Evolutionary conservation across 495 filamentous ascomycete species (phyloP), one percentile per base, ranked within the genome.

Genomic region (Opeltia flavorubescens): DNA sequence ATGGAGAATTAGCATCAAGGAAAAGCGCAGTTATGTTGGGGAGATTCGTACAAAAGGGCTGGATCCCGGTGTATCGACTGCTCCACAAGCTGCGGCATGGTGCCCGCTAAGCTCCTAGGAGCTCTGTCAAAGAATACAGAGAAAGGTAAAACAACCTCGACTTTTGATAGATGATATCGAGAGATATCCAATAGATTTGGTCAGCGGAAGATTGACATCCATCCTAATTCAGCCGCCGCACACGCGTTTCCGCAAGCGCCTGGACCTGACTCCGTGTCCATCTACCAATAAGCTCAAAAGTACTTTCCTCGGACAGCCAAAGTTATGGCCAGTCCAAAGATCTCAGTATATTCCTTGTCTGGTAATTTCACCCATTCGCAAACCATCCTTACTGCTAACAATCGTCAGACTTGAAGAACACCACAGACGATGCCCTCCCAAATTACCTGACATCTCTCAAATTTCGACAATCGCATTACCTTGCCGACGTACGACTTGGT

Each of bases 21-120:
- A 6, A 20, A 21, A 27, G 41, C 23, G 27, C 15, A 9, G 11
- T 24, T 39, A n/a, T 23, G 31, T 18, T 40, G 35, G 35, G 34
- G 44, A 43, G 56, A 24, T 17, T 44, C 75, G 61, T 66, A 95
- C 91, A 96, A 95, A 50, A 98, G 75, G 62, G 94, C 89, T 55
- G 91, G 93, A 88, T 98, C 91, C 75, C 91, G 69, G 70, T 91
- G 84, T 80, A 98, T 95, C 67, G 87, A 88, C 70, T 98, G 91
- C 52, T 83, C 77, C 50, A 83, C 73, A 70, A 88, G 83, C 50
- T 66, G 61, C 35, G 85, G 83, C 93, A 98, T 98, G 11, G 34
- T 73, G 57, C 33, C 40, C n/a, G n/a, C n/a, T n/a, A n/a, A n/a
- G 45, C 38, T 41, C 20, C 21, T 25, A 1, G 5, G 20, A 4